These are phyloP conservation scores for Ensete ventricosum DNA, from an alignment of 176 grass and related monocot genomes.

Conservation along the genomic window DNA sequence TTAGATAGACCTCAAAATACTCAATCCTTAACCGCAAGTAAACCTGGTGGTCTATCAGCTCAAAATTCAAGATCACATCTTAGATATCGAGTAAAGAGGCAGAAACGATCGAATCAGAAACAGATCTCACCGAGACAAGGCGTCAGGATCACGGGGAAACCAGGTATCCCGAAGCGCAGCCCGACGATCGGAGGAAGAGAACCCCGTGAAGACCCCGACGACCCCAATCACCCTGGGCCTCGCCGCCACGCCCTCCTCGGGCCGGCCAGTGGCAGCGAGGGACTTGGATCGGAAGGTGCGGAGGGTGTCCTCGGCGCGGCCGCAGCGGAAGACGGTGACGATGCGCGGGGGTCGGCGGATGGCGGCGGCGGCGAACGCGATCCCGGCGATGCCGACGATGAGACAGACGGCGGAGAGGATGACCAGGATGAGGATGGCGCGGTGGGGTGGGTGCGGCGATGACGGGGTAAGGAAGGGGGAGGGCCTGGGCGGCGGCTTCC, in stretches of 20 bases:
- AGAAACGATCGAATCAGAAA: constrained; percentile 14
- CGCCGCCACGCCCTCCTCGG: constrained; percentile 15
- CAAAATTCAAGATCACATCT: not conserved
- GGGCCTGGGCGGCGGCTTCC: constrained; percentile 31
- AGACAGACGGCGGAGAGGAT: constrained; percentile 51
- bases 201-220: constrained; percentile 66
- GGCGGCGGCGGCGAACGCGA: constrained; percentile 41
- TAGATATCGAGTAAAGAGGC: constrained; percentile 20
- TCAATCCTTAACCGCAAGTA: not conserved
- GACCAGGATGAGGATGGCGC: constrained; percentile 33
- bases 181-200: constrained; percentile 45
- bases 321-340: constrained; percentile 51
- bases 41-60: not conserved
- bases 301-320: constrained; percentile 69
- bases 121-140: constrained; percentile 57
- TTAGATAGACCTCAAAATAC: not conserved
- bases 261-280: constrained; percentile 22
- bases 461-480: constrained; percentile 1
- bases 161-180: constrained; percentile 66
- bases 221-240: constrained; percentile 76
- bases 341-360: constrained; percentile 25
- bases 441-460: constrained; percentile 2
- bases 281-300: constrained; percentile 40
- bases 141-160: constrained; percentile 81
- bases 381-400: constrained; percentile 35